These are phyloP conservation scores for Neodidymelliopsis sp. DNA, from an alignment of 2,329 filamentous ascomycete species.

Conservation along the genomic window DNA sequence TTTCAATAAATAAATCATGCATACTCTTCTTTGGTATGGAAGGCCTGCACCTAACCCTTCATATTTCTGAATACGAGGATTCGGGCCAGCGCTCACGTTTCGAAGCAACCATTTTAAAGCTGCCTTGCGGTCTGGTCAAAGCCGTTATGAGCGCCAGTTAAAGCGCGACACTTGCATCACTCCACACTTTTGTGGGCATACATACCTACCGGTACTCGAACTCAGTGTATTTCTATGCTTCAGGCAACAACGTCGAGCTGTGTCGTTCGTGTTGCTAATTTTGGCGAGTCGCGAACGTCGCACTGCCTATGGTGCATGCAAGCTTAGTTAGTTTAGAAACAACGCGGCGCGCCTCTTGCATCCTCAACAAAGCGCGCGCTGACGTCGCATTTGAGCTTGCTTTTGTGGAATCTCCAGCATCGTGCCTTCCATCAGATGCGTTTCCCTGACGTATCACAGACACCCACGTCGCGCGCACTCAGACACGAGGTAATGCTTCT, in stretches of 20 bases:
- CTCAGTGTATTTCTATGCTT: neutral
- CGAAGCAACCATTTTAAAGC: neutral
- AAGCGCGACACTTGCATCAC: neutral
- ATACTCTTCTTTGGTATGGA: neutral
- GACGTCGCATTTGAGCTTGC: conserved; percentile 1
- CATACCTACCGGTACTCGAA: too few species aligned
- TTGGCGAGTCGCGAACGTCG: conserved; percentile 2
- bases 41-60: neutral
- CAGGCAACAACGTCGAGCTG: neutral
- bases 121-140: neutral
- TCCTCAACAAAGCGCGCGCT: conserved; percentile 9
- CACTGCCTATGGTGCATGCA: conserved; percentile 7
- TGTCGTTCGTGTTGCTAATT: conserved; percentile 2
- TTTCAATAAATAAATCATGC: conserved; percentile 1
- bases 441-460: conserved; percentile 1
- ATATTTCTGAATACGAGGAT: neutral
- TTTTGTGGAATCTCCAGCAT: neutral
- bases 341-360: conserved; percentile 6
- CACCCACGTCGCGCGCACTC: conserved; percentile 11
- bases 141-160: too few species aligned
- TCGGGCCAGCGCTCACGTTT: neutral
- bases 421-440: neutral
- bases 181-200: neutral
- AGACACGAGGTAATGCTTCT: conserved; percentile 1
- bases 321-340: conserved; percentile 4